A percentile compares a stretch with the other conserved stretches of the same genome.
Evolutionary conservation across 2,329 filamentous ascomycete species (phyloP).

Genomic region (Cladophialophora chaetospira): DNA sequence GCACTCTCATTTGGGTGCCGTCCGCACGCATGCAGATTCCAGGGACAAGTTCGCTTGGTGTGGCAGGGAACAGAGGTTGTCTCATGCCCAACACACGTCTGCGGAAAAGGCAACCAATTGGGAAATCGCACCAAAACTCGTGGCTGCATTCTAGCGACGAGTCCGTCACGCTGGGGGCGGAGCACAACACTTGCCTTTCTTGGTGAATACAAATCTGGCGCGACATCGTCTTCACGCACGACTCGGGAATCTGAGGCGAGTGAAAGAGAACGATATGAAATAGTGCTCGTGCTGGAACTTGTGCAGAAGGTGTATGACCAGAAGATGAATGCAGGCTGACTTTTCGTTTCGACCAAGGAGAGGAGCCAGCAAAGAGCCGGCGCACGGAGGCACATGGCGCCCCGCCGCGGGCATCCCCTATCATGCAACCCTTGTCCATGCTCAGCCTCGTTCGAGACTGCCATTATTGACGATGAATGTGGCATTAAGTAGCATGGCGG

Average conservation of each 20-base stretch:
- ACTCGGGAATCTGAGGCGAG: neutral
- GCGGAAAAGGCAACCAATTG: conserved; percentile 13
- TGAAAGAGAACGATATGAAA: neutral
- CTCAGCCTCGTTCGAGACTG: conserved; percentile 2
- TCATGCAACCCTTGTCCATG: neutral
- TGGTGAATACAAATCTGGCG: neutral
- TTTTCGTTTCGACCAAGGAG: too few relatives aligned
- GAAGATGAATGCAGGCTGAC: too few relatives aligned
- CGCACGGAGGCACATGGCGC: too few relatives aligned
- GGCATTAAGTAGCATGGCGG: too few relatives aligned
- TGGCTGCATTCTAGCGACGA: conserved; percentile 8
- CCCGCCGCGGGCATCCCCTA: neutral
- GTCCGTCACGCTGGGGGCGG: conserved; percentile 10
- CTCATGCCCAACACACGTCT: neutral
- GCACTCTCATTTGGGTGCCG: neutral
- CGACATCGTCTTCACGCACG: neutral
- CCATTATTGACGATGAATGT: too few relatives aligned
- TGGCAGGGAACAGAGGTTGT: neutral
- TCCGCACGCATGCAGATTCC: neutral
- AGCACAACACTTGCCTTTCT: conserved; percentile 2
- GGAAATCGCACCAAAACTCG: neutral
- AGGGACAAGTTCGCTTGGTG: neutral
- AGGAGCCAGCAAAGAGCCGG: neutral
- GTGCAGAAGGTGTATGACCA: too few relatives aligned
- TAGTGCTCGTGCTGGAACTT: neutral